Evolutionary conservation across 768 basidiomycete species (phyloP), one percentile per base, ranked within the genome.

Genomic region (Lactifluus hygrophoroides): DNA sequence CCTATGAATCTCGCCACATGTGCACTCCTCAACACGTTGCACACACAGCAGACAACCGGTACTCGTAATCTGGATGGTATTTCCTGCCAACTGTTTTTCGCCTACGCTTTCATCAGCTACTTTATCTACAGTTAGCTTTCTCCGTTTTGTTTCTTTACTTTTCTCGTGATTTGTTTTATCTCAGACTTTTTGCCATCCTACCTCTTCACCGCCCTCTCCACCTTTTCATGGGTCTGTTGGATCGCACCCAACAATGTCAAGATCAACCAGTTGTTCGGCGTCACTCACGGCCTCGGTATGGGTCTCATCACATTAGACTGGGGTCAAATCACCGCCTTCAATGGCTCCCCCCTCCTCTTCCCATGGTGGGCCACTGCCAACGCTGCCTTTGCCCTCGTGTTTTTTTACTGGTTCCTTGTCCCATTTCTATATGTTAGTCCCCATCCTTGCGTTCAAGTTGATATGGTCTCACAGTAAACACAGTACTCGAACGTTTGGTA

Each of bases 361-460:
- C 58, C 58, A 11, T 60, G 95, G 95, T 98, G 95, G 95, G 94
- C 94, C 3, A 81, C 90, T 69, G 88, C 86, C 21, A 93, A 98
- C 69, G 64, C 77, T 34, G 92, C 90, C 7, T 94, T 97, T 71
- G 81, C 92, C 37, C 45, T 94, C 25, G 88, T 92, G 72, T 94
- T 85, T 70, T 98, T 94, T 32, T 16, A 28, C 34, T 61, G 51
- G 51, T 21, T 52, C 25, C 9, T 52, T 7, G 10, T 19, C 28
- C 51, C 37, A 19, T 30, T 42, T n/a, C n/a, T 42, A 63, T 97
- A 97, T 72, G 56, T 57, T 13, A 9, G 51, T 27, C n/a, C 3
- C 42, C 5, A 6, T 52, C 23, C 56, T 49, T n/a, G n/a, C n/a
- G n/a, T n/a, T n/a, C n/a, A n/a, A n/a, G n/a, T n/a, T n/a, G n/a